Evolutionary conservation across 768 basidiomycete species (phyloP).

Genomic region (Lactarius sp.): DNA sequence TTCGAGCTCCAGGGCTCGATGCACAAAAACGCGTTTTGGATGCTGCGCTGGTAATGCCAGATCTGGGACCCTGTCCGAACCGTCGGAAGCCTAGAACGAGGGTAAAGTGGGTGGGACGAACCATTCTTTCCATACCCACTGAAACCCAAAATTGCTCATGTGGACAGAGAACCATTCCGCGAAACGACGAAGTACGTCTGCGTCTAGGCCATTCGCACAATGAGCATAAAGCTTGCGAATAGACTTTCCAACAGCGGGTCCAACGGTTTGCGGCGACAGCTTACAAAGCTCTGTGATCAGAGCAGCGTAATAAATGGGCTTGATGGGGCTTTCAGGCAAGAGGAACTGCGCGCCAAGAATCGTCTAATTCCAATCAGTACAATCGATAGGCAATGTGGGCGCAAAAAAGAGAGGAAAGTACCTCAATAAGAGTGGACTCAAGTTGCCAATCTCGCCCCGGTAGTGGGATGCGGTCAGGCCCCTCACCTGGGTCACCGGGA

Average conservation of each 20-base stretch:
- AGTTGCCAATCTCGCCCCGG: slow-evolving; percentile 75
- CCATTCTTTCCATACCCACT: slow-evolving; percentile 99
- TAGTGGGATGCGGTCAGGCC: slow-evolving; percentile 42
- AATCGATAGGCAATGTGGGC: not conserved
- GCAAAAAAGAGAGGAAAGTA: slow-evolving; percentile 30
- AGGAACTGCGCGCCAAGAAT: slow-evolving; percentile 69
- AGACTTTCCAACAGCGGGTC: slow-evolving; percentile 94
- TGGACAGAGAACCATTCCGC: slow-evolving; percentile 96
- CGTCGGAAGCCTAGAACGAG: slow-evolving; percentile 1
- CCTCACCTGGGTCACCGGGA: slow-evolving; percentile 51
- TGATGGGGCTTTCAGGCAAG: slow-evolving; percentile 71
- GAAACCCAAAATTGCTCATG: slow-evolving; percentile 96
- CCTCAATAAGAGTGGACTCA: slow-evolving; percentile 87
- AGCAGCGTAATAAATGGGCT: slow-evolving; percentile 79
- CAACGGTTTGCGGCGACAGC: slow-evolving; percentile 85
- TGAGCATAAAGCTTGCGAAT: slow-evolving; percentile 79
- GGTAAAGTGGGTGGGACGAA: slow-evolving; percentile 34
- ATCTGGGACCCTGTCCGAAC: slow-evolving; percentile 73
- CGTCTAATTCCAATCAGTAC: slow-evolving; percentile 41
- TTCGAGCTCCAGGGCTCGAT: slow-evolving; percentile 82
- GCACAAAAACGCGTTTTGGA: slow-evolving; percentile 85
- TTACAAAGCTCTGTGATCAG: slow-evolving; percentile 94
- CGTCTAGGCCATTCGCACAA: slow-evolving; percentile 83
- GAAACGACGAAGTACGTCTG: slow-evolving; percentile 75
- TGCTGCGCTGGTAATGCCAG: slow-evolving; percentile 67